Evolutionary conservation across 2,329 filamentous ascomycete species (phyloP).

Genomic region (Fusarium falciforme): DNA sequence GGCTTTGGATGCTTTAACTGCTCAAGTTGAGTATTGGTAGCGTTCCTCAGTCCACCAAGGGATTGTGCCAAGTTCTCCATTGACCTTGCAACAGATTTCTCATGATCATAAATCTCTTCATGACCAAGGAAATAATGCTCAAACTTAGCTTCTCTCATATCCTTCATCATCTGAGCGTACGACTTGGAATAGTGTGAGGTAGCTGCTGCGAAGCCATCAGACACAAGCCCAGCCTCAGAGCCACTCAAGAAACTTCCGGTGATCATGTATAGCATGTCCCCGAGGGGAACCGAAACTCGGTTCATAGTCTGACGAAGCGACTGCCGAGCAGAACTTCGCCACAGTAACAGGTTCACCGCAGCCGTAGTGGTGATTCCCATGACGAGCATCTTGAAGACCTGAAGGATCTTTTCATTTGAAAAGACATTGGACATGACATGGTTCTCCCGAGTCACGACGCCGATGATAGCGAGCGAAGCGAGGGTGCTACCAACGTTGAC

Average conservation of each 20-base stretch:
- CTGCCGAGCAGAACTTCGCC: conserved; percentile 80
- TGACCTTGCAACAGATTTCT: conserved; percentile 83
- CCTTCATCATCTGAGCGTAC: conserved; percentile 77
- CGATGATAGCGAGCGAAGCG: conserved; percentile 88
- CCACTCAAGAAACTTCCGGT: conserved; percentile 86
- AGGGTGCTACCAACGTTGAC: conserved; percentile 89
- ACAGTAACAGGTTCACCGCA: conserved; percentile 79
- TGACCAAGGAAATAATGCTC: conserved; percentile 87
- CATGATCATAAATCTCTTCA: conserved; percentile 81
- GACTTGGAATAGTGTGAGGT: conserved; percentile 72
- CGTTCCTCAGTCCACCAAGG: conserved; percentile 88
- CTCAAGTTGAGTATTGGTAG: conserved; percentile 88
- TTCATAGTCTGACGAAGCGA: conserved; percentile 78
- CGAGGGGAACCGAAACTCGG: conserved; percentile 78
- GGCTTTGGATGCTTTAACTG: conserved; percentile 66
- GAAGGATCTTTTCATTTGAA: conserved; percentile 81
- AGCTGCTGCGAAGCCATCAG: conserved; percentile 71
- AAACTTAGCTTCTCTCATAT: conserved; percentile 85
- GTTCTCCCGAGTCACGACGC: conserved; percentile 89
- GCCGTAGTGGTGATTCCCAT: conserved; percentile 80
- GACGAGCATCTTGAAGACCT: conserved; percentile 84
- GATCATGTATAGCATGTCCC: conserved; percentile 84
- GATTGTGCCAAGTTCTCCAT: conserved; percentile 89
- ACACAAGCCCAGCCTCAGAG: conserved; percentile 79
- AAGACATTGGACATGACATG: conserved; percentile 87